These are phyloP conservation scores for Calonectria henricotiae DNA, from an alignment of 2,329 filamentous ascomycete species.

Conservation along the genomic window DNA sequence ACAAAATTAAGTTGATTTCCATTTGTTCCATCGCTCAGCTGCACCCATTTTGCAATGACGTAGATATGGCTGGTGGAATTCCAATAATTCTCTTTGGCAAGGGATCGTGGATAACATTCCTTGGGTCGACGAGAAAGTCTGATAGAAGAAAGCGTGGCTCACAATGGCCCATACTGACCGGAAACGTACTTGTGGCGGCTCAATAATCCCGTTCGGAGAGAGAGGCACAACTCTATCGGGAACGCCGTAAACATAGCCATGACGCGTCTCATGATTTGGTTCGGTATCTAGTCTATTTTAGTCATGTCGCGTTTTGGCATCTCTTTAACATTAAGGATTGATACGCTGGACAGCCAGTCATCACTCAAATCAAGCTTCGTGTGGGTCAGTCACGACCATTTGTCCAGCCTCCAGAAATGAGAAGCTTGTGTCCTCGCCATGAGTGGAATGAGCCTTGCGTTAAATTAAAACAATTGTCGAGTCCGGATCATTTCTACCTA, in stretches of 20 bases:
- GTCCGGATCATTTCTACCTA: background rate
- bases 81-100: too few relatives aligned
- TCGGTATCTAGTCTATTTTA: background rate
- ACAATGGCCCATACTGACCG: background rate
- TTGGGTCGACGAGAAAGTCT: background rate
- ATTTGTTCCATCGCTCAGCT: background rate
- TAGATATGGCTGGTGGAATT: background rate
- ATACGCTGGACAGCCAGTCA: background rate
- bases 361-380: background rate
- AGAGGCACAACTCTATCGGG: slow-evolving; percentile 2
- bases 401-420: slow-evolving; percentile 3
- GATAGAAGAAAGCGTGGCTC: background rate
- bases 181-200: slow-evolving; percentile 9
- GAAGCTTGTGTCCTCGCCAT: background rate
- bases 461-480: slow-evolving; percentile 14
- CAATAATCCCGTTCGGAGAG: background rate
- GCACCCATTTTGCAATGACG: background rate
- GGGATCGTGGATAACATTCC: background rate
- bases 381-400: background rate
- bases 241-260: background rate
- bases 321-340: slow-evolving; percentile 10
- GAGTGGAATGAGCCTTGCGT: slow-evolving; percentile 4
- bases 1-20: too few relatives aligned
- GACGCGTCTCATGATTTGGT: background rate
- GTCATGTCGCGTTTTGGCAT: background rate